Evolutionary conservation across 192 early-diverging fungal genomes (phyloP), one percentile per base, ranked within the genome.

Genomic region (Lobosporangium transversale): DNA sequence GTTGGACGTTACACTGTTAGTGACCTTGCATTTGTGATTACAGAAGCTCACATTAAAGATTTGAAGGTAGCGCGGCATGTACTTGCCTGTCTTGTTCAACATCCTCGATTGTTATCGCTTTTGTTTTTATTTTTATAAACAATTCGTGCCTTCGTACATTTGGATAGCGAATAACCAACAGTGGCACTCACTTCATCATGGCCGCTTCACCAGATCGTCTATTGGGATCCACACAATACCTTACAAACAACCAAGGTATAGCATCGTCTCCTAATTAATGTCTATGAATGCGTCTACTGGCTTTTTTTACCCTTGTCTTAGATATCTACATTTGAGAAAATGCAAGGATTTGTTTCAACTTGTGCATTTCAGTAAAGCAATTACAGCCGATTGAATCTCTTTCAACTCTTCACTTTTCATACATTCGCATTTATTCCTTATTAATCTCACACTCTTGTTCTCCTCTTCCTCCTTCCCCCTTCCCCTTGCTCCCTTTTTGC

Each of bases 111-210:
- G 31, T 48, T 18, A 21, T 53, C 10, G 37, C 20, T 33, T 40
- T 37, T 43, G 23, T 30, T 43, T 26, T 58, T 8, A 32, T 60
- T 60, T 44, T 30, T 48, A 27, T 48, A 30, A 48, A n/a, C n/a
- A n/a, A n/a, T n/a, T n/a, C n/a, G n/a, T n/a, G n/a, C n/a, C n/a
- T n/a, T n/a, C n/a, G n/a, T n/a, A n/a, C n/a, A n/a, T n/a, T n/a
- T n/a, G n/a, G n/a, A n/a, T n/a, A n/a, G n/a, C n/a, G n/a, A n/a
- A n/a, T n/a, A n/a, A n/a, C n/a, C n/a, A n/a, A n/a, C n/a, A n/a
- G n/a, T n/a, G n/a, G n/a, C n/a, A n/a, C n/a, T 49, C 21, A 49
- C n/a, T n/a, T 49, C 21, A 58, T 44, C 14, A 63, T 63, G 61
- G 61, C 61, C 11, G 61, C 51, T n/a, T 52, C 61, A 11, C 26